Conservation (phyloP, 352 stramenopile genomes). For the Globisporangium sylvaticum region DNA sequence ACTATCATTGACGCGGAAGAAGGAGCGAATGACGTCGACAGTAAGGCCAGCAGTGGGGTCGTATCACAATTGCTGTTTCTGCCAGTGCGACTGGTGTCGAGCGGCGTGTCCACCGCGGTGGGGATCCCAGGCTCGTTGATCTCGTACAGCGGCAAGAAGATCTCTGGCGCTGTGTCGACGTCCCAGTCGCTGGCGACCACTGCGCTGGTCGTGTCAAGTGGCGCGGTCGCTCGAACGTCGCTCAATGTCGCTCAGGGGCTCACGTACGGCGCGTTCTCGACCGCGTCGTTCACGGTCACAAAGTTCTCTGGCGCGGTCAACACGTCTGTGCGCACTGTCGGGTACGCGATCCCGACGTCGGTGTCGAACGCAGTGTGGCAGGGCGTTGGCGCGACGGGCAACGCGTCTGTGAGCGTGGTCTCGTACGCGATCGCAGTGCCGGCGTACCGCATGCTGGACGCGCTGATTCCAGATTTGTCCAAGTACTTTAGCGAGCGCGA, state of each 20-base stretch:
- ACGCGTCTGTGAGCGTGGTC: conserved; percentile 50
- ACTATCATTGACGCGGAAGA: conserved; percentile 8
- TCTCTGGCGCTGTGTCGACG: conserved; percentile 50
- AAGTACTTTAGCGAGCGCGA: conserved; percentile 52
- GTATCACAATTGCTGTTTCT: conserved; percentile 60
- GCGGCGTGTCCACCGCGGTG: conserved; percentile 49
- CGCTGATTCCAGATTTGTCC: conserved; percentile 41
- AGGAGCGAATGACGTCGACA: not conserved
- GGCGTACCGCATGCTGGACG: conserved; percentile 53
- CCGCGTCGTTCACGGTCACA: conserved; percentile 46
- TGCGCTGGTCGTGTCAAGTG: conserved; percentile 49
- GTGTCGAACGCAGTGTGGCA: conserved; percentile 64
- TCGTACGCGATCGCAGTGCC: conserved; percentile 67
- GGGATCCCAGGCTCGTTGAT: conserved; percentile 44
- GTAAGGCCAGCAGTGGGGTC: conserved; percentile 8
- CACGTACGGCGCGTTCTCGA: conserved; percentile 47
- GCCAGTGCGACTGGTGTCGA: conserved; percentile 54
- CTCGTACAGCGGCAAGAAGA: conserved; percentile 52
- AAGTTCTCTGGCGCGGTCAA: conserved; percentile 49
- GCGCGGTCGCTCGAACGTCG: conserved; percentile 45
- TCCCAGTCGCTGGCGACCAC: conserved; percentile 59
- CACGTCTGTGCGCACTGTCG: conserved; percentile 43
- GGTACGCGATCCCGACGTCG: conserved; percentile 52
- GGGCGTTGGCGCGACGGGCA: conserved; percentile 53
- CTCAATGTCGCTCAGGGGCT: conserved; percentile 48